Conservation (phyloP, 1,139 yeast species). For the Nakaseomyces bracarensis region DNA sequence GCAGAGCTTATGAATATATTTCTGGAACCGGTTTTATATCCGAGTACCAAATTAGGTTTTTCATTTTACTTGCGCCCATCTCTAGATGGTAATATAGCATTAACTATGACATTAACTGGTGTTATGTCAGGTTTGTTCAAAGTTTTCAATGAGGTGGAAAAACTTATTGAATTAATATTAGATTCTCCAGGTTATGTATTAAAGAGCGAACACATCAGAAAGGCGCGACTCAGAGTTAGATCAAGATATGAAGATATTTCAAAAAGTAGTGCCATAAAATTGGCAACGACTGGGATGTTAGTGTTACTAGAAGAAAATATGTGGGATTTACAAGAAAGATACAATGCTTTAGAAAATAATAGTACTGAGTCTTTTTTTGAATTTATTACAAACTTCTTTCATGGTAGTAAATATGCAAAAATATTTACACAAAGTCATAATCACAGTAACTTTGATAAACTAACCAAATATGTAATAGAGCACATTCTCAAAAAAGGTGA, state of each 20-base stretch:
- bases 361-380: conserved; percentile 37
- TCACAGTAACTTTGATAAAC: conserved; percentile 24
- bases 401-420: conserved; percentile 32
- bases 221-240: conserved; percentile 39
- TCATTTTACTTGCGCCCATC: conserved; percentile 49
- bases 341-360: conserved; percentile 50
- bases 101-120: conserved; percentile 46
- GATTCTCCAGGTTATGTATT: conserved; percentile 12
- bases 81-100: conserved; percentile 41
- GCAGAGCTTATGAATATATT: conserved; percentile 39
- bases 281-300: conserved; percentile 41
- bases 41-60: conserved; percentile 44
- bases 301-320: conserved; percentile 46
- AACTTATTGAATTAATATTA: conserved; percentile 14
- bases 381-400: conserved; percentile 28
- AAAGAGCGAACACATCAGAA: conserved; percentile 26
- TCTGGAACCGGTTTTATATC: conserved; percentile 39
- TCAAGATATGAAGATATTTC: conserved; percentile 37
- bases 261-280: conserved; percentile 36
- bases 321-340: conserved; percentile 44
- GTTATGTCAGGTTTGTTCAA: conserved; percentile 34
- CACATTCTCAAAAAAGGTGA: neutral
- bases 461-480: conserved; percentile 21
- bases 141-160: conserved; percentile 14
- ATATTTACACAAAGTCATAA: conserved; percentile 45